Evolutionary conservation across 2,329 filamentous ascomycete genomes (phyloP).

Genomic region (Claviceps sp.): DNA sequence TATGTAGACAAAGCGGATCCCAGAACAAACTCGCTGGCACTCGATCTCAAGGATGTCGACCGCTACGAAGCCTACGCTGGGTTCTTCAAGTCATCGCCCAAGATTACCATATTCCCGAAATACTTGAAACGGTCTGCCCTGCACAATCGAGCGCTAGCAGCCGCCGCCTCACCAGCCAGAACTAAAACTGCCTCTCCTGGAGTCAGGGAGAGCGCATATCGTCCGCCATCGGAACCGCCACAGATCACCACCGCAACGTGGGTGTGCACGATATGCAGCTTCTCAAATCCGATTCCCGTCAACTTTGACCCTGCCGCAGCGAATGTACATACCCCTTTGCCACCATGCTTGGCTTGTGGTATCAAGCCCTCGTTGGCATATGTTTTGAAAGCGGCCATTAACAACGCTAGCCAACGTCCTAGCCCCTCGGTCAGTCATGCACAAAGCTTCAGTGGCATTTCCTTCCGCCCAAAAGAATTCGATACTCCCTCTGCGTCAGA

Average conservation of each 20-base stretch:
- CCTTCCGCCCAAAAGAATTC: neutral
- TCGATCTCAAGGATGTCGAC: constrained; percentile 86
- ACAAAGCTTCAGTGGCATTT: neutral
- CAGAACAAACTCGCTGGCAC: constrained; percentile 66
- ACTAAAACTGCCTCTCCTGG: constrained; percentile 33
- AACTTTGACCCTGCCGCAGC: constrained; percentile 84
- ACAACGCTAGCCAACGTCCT: constrained; percentile 49
- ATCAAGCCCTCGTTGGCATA: constrained; percentile 79
- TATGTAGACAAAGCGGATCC: constrained; percentile 87
- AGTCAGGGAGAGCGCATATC: constrained; percentile 28
- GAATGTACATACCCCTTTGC: constrained; percentile 63
- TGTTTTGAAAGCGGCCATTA: constrained; percentile 76
- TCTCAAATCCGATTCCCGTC: constrained; percentile 81
- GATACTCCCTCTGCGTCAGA: neutral
- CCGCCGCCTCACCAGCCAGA: constrained; percentile 31
- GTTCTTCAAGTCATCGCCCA: constrained; percentile 88
- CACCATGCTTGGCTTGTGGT: constrained; percentile 83
- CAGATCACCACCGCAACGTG: constrained; percentile 59
- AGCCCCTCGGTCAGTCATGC: constrained; percentile 4
- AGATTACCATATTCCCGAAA: constrained; percentile 81
- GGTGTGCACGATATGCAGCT: constrained; percentile 93
- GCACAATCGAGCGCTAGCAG: constrained; percentile 37
- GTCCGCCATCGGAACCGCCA: constrained; percentile 25
- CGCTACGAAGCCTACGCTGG: constrained; percentile 83
- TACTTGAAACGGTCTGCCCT: constrained; percentile 52